phyloP scores from a whole-genome alignment of 129 eudicot species.

The Ambrosia trifida region DNA sequence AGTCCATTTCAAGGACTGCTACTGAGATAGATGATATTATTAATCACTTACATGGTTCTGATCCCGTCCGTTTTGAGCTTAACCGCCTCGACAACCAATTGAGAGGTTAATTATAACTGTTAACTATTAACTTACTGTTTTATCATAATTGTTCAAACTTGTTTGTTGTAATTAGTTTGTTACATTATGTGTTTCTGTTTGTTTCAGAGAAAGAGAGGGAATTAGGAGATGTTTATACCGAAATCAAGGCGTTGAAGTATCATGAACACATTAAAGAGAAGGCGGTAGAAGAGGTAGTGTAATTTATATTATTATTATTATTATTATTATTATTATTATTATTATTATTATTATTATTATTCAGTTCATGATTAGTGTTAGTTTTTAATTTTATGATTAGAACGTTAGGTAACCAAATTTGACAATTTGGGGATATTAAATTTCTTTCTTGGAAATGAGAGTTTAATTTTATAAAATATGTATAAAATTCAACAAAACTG shows the following conservation, averaged over 20 bases:
- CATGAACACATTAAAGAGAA: slow-evolving; percentile 52
- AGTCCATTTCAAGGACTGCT: slow-evolving; percentile 44
- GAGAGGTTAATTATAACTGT: slow-evolving; percentile 44
- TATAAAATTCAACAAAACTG: too few relatives aligned
- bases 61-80: slow-evolving; percentile 83
- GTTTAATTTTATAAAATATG: background rate
- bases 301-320: too few relatives aligned
- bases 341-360: too few relatives aligned
- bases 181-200: too few relatives aligned
- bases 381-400: background rate
- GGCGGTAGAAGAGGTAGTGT: slow-evolving; percentile 77
- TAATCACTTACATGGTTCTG: slow-evolving; percentile 66
- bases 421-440: background rate
- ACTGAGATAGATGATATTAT: slow-evolving; percentile 60
- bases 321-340: too few relatives aligned
- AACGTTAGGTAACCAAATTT: background rate
- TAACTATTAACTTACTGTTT: background rate
- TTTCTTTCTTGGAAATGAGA: background rate
- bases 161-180: too few relatives aligned
- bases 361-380: background rate
- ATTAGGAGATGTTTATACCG: slow-evolving; percentile 73
- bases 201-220: slow-evolving; percentile 96
- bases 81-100: slow-evolving; percentile 78
- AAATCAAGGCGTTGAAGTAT: slow-evolving; percentile 74
- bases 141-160: background rate